Conservation (phyloP, 129 eudicot species). For the Tagetes erecta region DNA sequence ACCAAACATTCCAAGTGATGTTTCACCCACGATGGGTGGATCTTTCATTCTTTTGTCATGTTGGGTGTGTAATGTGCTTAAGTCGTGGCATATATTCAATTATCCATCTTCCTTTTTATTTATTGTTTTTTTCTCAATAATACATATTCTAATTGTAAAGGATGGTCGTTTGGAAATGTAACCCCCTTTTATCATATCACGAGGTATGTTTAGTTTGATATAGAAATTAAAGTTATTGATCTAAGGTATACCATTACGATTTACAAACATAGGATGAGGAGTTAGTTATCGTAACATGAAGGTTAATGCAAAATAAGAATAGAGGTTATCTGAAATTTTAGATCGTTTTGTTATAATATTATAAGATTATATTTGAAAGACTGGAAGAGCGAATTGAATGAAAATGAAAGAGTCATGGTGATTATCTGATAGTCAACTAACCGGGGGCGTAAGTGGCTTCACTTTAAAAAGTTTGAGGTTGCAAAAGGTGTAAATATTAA, state of each 20-base stretch:
- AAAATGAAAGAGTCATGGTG: too few species aligned
- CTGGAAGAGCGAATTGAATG: too few species aligned
- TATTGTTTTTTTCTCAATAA: constrained; percentile 12
- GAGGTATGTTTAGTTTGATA: constrained; percentile 1
- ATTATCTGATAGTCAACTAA: too few species aligned
- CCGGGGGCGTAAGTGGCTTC: too few species aligned
- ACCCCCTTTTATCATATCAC: not conserved
- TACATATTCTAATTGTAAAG: not conserved
- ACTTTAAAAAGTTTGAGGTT: too few species aligned
- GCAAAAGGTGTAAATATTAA: too few species aligned
- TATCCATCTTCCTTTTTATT: constrained; percentile 28
- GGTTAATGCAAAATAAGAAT: not conserved
- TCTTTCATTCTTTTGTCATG: constrained; percentile 33
- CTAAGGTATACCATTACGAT: too few species aligned
- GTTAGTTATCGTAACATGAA: not conserved
- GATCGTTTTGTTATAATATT: too few species aligned
- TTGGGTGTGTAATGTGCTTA: constrained; percentile 37
- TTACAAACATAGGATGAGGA: not conserved
- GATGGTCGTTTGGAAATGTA: not conserved
- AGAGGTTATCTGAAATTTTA: too few species aligned
- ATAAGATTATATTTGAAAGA: too few species aligned
- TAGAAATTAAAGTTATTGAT: not conserved
- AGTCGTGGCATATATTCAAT: constrained; percentile 40
- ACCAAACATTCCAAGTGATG: constrained; percentile 41
- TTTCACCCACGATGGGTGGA: constrained; percentile 28